Evolutionary conservation across 2,329 filamentous ascomycete species (phyloP), one percentile per base, ranked within the genome.

Genomic region (Fusarium brevicatenulatum): DNA sequence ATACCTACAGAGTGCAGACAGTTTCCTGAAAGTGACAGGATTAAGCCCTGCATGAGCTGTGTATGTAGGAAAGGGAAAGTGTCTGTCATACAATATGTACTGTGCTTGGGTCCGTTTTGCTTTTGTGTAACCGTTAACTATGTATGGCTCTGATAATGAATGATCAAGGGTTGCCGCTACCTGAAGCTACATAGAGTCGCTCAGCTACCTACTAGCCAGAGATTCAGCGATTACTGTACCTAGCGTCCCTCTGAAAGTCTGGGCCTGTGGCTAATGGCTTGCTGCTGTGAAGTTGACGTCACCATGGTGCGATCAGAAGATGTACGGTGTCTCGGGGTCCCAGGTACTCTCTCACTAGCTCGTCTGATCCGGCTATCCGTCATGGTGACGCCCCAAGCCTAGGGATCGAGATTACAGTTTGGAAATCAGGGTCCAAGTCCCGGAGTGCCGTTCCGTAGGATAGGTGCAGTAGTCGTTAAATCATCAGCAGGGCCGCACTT

Each of bases 351-450:
- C 34, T 39, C 50, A 46, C 50, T 62, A 68, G 67, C 65, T 54
- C 40, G 34, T 65, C 55, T 66, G 59, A 68, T 70, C 62, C 60
- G 54, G 60, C 62, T 64, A 63, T 73, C 72, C 76, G 76, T 77
- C 75, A 78, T 73, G 58, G 73, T 77, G 76, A 74, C 71, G 72
- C 69, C 62, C 63, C 62, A 61, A 50, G 58, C 43, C 46, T 62
- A 50, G 68, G 70, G 69, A 81, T 81, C 78, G 79, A 80, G 78
- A 78, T 78, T 76, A 70, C 69, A 70, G 69, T 72, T 76, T 66
- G 72, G 74, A 71, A 76, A 77, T 79, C 76, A 78, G 75, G 78
- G 78, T 78, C 76, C 73, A 76, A 67, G 73, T 54, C 70, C 64
- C 68, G 70, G 70, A 75, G 70, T 53, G 54, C 32, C 39, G 64